Evolutionary conservation across 176 grass and related monocot genomes (phyloP), one percentile per base, ranked within the genome.

Genomic region (Carex littledalei): DNA sequence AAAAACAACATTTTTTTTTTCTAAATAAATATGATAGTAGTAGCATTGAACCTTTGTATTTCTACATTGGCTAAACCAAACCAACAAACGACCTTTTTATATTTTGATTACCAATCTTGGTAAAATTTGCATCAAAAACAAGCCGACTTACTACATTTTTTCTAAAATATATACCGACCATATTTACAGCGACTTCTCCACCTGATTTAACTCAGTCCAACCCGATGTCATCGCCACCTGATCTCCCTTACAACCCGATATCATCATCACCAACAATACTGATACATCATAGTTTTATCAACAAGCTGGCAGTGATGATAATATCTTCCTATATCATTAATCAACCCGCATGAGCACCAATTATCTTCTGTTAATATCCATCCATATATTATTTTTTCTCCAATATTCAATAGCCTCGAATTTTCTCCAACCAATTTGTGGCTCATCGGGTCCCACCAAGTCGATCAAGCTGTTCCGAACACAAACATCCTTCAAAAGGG

Each of bases 151-250:
- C 62, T 80, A 65, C 50, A 41, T 81, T 64, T 81, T 66, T 47
- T 72, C 17, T 43, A 71, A 64, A 76, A 32, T 56, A 32, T 24
- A 83, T 83, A 52, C 61, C 12, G 29, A 54, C 21, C 63, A 32
- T 18, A 68, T 83, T 34, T 83, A 69, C 62, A 83, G 10, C 22
- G 13, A 78, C 39, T 63, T 81, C 78, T n/a, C 70, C 18, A 22
- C 31, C 22, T 81, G 21, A 62, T 61, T 34, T 43, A 2, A 61
- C 70, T 85, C 67, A 3, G 58, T 79, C 50, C 74, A 74, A 71
- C 90, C 86, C 82, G 80, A 81, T 92, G 77, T 91, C 93, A 92
- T 91, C 53, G 93, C 94, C 91, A 73, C 87, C 1, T 29, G 87
- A 70, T 21, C 6, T 31, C 63, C 47, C 15, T 39, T 22, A 71